Percentiles rank a stretch among this genome's conserved stretches.
Conservation (phyloP, 1,284 basidiomycete genomes). For the Apiotrichum domesticum region DNA sequence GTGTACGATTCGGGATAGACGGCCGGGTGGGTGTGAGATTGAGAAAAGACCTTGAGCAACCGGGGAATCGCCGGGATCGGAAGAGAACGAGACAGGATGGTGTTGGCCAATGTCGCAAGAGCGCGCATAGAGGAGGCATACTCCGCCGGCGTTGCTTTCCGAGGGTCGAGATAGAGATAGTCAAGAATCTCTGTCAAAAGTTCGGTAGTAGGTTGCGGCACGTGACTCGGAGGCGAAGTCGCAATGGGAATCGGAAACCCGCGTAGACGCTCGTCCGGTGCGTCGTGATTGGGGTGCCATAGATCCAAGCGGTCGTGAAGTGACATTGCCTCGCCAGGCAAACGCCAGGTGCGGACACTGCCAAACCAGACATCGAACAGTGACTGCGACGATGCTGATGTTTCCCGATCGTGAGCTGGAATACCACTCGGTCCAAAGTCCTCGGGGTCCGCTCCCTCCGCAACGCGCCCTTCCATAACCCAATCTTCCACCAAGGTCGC, state of each 20-base stretch:
- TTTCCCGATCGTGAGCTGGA: slow-evolving; percentile 5
- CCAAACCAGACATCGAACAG: slow-evolving; percentile 39
- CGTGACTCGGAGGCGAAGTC: slow-evolving; percentile 40
- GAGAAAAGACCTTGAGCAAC: slow-evolving; percentile 31
- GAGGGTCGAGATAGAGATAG: slow-evolving; percentile 26
- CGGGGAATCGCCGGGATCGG: slow-evolving; percentile 35
- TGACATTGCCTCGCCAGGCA: slow-evolving; percentile 44
- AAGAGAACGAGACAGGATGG: slow-evolving; percentile 42
- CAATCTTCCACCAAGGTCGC: slow-evolving; percentile 47
- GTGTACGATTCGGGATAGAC: slow-evolving; percentile 36
- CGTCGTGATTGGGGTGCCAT: slow-evolving; percentile 43
- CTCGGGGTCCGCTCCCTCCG: slow-evolving; percentile 35
- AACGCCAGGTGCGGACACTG: slow-evolving; percentile 40
- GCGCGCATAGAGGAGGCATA: slow-evolving; percentile 40
- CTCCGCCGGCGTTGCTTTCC: slow-evolving; percentile 13
- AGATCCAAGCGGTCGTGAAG: slow-evolving; percentile 43
- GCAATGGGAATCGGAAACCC: slow-evolving; percentile 40
- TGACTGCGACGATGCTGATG: background rate
- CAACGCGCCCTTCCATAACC: slow-evolving; percentile 45
- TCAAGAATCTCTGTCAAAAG: slow-evolving; percentile 33
- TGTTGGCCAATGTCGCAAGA: slow-evolving; percentile 43
- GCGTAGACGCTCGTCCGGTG: slow-evolving; percentile 36
- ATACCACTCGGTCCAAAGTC: slow-evolving; percentile 32
- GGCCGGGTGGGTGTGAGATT: slow-evolving; percentile 28
- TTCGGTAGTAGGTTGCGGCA: slow-evolving; percentile 31